A percentile compares a stretch with the other conserved stretches of the same genome.
phyloP scores from a whole-genome alignment of 2,329 filamentous ascomycete species.

The Stylonectria norvegica region DNA sequence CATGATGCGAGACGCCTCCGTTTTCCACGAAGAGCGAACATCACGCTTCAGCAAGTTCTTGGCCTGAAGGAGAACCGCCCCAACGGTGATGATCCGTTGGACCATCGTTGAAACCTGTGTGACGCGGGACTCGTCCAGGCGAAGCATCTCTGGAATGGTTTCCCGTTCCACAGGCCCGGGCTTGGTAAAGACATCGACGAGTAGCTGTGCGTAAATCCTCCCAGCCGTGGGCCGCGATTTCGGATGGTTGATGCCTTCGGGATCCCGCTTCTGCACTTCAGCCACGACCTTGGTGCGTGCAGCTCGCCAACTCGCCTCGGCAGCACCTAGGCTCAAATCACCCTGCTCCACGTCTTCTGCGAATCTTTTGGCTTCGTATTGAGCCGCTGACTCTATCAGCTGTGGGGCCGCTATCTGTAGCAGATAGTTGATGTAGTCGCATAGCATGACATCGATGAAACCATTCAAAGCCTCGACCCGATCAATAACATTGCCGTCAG shows the following conservation, averaged over 20 bases:
- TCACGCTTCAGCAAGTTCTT: constrained; percentile 83
- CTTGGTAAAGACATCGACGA: constrained; percentile 72
- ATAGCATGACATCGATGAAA: constrained; percentile 72
- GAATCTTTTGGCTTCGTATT: constrained; percentile 74
- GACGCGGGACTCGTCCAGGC: constrained; percentile 64
- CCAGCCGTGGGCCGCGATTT: constrained; percentile 62
- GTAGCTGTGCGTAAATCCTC: constrained; percentile 71
- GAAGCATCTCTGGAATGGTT: constrained; percentile 69
- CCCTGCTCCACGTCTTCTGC: constrained; percentile 59
- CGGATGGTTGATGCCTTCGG: constrained; percentile 61
- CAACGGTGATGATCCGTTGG: constrained; percentile 65
- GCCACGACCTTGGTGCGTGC: constrained; percentile 62
- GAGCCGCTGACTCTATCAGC: constrained; percentile 65
- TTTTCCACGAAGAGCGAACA: constrained; percentile 73
- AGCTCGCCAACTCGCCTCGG: constrained; percentile 63
- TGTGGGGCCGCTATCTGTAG: constrained; percentile 68
- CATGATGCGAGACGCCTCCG: constrained; percentile 68
- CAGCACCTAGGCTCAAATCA: constrained; percentile 52
- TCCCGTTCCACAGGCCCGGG: constrained; percentile 52
- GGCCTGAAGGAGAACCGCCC: constrained; percentile 71
- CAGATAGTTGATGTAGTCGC: constrained; percentile 81
- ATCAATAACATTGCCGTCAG: constrained; percentile 64
- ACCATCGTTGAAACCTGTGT: constrained; percentile 36
- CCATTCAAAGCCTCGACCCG: constrained; percentile 71
- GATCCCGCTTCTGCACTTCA: constrained; percentile 66